These are phyloP conservation scores for Trichoderma koningiopsis DNA, from an alignment of 2,329 filamentous ascomycete genomes.

Conservation along the genomic window DNA sequence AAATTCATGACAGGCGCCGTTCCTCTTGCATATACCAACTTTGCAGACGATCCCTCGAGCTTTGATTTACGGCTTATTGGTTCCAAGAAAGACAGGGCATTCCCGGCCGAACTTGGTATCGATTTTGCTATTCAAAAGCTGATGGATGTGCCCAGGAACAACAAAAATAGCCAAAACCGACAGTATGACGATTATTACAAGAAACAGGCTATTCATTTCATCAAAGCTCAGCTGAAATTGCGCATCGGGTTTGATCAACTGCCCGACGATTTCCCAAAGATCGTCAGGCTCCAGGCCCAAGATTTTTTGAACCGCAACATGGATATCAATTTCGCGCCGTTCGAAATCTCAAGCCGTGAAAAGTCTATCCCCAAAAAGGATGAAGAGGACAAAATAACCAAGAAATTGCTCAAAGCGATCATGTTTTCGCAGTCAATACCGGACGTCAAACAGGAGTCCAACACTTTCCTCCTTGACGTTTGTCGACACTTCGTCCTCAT, in stretches of 20 bases:
- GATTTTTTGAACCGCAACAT: slow-evolving; percentile 75
- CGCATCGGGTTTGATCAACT: slow-evolving; percentile 84
- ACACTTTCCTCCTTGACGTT: slow-evolving; percentile 73
- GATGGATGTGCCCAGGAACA: slow-evolving; percentile 72
- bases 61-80: slow-evolving; percentile 89
- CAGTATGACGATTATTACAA: slow-evolving; percentile 84
- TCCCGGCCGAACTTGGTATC: slow-evolving; percentile 82
- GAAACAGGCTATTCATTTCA: slow-evolving; percentile 83
- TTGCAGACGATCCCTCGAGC: slow-evolving; percentile 83
- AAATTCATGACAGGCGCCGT: slow-evolving; percentile 93
- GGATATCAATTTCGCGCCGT: slow-evolving; percentile 68
- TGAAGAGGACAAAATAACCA: slow-evolving; percentile 77
- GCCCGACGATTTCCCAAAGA: slow-evolving; percentile 83
- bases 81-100: slow-evolving; percentile 83
- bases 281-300: slow-evolving; percentile 85
- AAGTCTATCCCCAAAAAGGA: slow-evolving; percentile 86
- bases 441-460: slow-evolving; percentile 76
- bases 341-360: slow-evolving; percentile 75
- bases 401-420: slow-evolving; percentile 84
- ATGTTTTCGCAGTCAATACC: slow-evolving; percentile 83
- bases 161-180: slow-evolving; percentile 56
- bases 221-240: slow-evolving; percentile 87
- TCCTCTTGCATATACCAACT: slow-evolving; percentile 79
- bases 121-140: slow-evolving; percentile 88
- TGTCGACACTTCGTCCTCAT: slow-evolving; percentile 89